phyloP scores from a whole-genome alignment of 345 rosid genomes.

The Aquilaria malaccensis region DNA sequence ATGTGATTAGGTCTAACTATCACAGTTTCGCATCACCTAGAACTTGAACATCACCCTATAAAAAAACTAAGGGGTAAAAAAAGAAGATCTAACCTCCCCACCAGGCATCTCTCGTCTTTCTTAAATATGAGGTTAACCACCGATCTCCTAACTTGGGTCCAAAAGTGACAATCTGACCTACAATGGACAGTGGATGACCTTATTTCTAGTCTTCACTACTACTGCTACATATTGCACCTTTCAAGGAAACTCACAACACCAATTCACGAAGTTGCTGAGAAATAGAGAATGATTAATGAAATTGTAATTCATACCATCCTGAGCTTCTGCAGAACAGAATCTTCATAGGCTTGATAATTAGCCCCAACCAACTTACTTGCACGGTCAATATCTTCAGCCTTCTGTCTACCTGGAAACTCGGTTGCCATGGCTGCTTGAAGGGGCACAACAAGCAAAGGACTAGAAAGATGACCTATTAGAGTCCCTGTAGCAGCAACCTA shows the following conservation, averaged over 20 bases:
- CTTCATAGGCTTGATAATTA: slow-evolving; percentile 74
- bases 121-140: too few species aligned
- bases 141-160: too few species aligned
- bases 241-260: not conserved
- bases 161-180: too few species aligned
- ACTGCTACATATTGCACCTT: too few species aligned
- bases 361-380: slow-evolving; percentile 55
- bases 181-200: too few species aligned
- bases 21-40: too few species aligned
- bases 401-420: slow-evolving; percentile 28
- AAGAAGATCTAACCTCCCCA: too few species aligned
- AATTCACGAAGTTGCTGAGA: not conserved
- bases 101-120: too few species aligned
- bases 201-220: too few species aligned
- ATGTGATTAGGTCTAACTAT: too few species aligned
- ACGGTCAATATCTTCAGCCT: slow-evolving; percentile 36
- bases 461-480: slow-evolving; percentile 55
- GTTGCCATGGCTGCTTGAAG: slow-evolving; percentile 42
- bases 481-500: slow-evolving; percentile 67
- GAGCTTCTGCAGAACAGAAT: slow-evolving; percentile 56
- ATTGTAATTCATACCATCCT: slow-evolving; percentile 31
- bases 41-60: too few species aligned
- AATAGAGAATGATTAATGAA: not conserved
- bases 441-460: slow-evolving; percentile 74
- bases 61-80: too few species aligned